Percentiles rank a stretch among this genome's conserved stretches.
Evolutionary conservation across 306 rosid species (phyloP).

Genomic region (Corylus heterophylla): DNA sequence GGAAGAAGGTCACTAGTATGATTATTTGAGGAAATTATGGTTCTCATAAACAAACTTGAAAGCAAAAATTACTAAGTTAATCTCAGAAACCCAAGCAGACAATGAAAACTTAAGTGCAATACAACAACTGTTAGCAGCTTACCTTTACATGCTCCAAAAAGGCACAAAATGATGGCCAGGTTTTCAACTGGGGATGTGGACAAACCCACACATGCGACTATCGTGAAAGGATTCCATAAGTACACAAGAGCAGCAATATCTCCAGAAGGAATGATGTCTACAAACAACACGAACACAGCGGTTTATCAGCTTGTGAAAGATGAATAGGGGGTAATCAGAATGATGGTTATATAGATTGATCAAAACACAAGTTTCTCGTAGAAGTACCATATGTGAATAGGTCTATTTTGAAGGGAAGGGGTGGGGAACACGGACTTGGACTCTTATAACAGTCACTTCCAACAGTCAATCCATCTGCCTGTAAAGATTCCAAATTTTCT

Average conservation of each 20-base stretch:
- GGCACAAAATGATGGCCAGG: slow-evolving; percentile 42
- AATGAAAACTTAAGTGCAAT: slow-evolving; percentile 2
- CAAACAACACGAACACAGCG: slow-evolving; percentile 23
- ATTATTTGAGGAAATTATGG: not conserved
- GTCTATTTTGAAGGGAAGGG: not conserved
- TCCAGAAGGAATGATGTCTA: slow-evolving; percentile 48
- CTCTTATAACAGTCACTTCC: not conserved
- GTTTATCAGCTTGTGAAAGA: slow-evolving; percentile 18
- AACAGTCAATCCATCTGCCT: not conserved
- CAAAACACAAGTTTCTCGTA: not conserved
- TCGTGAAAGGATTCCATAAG: slow-evolving; percentile 61
- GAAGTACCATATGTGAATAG: not conserved
- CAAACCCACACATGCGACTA: slow-evolving; percentile 59
- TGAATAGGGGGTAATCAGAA: not conserved
- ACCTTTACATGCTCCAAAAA: slow-evolving; percentile 54
- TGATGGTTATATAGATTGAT: not conserved
- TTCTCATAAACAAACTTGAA: not conserved
- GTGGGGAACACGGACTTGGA: not conserved
- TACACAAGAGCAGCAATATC: slow-evolving; percentile 60
- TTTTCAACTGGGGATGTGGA: slow-evolving; percentile 61
- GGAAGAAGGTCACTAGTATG: not conserved
- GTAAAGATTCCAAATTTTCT: not conserved
- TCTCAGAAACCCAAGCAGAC: not conserved
- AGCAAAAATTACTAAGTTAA: not conserved
- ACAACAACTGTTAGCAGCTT: slow-evolving; percentile 27